These are phyloP conservation scores for Epichloe gansuensis DNA, from an alignment of 2,329 filamentous ascomycete genomes.

Conservation along the genomic window DNA sequence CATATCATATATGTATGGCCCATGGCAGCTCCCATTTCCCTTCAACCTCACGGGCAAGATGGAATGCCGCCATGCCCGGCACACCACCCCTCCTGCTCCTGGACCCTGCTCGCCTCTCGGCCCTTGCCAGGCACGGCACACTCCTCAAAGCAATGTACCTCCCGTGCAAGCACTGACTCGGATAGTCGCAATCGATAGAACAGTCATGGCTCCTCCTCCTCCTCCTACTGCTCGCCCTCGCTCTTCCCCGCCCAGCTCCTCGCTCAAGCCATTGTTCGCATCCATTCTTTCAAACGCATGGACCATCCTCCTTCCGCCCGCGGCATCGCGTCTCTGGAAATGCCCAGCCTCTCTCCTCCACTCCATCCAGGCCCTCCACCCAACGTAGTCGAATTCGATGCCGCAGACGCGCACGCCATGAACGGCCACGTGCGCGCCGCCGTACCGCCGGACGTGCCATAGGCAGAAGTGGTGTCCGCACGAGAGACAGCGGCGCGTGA, in stretches of 20 bases:
- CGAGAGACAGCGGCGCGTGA: conserved; percentile 26
- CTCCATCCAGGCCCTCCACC: conserved; percentile 1
- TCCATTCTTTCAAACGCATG: too few species aligned
- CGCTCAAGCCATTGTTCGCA: too few species aligned
- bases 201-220: conserved; percentile 9
- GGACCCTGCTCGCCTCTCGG: neutral
- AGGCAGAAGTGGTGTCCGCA: conserved; percentile 26
- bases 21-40: too few species aligned
- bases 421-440: neutral
- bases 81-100: neutral
- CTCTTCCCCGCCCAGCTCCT: too few species aligned
- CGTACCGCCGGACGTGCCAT: neutral
- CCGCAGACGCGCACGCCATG: conserved; percentile 10
- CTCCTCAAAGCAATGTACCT: conserved; percentile 1
- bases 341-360: neutral
- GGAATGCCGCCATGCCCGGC: too few species aligned
- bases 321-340: neutral
- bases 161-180: conserved; percentile 11
- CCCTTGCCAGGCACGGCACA: neutral
- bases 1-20: too few species aligned
- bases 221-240: neutral
- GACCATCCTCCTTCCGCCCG: neutral
- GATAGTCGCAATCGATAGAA: conserved; percentile 13
- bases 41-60: too few species aligned
- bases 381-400: conserved; percentile 21